phyloP scores from a whole-genome alignment of 73 alveolate genomes.

The Blepharisma stoltei region DNA sequence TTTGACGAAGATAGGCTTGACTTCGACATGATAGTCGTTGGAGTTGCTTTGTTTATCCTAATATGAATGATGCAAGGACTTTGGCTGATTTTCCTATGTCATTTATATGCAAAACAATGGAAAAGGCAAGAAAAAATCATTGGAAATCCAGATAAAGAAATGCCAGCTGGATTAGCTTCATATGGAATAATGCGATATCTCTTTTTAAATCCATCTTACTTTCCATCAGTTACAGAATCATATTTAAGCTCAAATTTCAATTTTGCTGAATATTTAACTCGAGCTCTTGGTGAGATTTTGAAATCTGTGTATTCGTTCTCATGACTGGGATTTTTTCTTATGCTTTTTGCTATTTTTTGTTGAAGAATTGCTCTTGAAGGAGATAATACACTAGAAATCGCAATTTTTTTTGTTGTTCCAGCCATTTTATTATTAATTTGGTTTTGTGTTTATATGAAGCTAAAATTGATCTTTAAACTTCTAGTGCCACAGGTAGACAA shows the following conservation, averaged over 20 bases:
- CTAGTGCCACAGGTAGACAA: neutral
- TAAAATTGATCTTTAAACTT: neutral
- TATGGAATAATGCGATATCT: conserved; percentile 1
- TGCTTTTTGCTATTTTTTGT: neutral
- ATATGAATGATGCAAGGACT: neutral
- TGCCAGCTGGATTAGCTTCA: neutral
- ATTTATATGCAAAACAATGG: neutral
- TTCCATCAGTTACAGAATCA: conserved; percentile 7
- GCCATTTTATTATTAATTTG: neutral
- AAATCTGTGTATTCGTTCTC: neutral
- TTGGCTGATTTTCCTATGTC: neutral
- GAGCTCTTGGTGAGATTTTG: neutral
- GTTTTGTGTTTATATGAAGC: neutral
- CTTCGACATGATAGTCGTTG: neutral
- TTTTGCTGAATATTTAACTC: conserved; percentile 3
- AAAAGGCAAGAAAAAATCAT: neutral
- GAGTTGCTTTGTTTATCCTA: neutral
- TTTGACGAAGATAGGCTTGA: conserved; percentile 2
- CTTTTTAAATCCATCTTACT: neutral
- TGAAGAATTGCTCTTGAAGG: neutral
- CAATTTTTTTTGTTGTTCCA: neutral
- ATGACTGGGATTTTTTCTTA: conserved; percentile 12
- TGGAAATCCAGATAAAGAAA: neutral
- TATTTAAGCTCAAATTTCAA: neutral
- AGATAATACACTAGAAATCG: neutral